Percentiles rank a stretch among this genome's conserved stretches.
phyloP scores from a whole-genome alignment of 2,329 filamentous ascomycete genomes.

The Cytospora chrysosperma region DNA sequence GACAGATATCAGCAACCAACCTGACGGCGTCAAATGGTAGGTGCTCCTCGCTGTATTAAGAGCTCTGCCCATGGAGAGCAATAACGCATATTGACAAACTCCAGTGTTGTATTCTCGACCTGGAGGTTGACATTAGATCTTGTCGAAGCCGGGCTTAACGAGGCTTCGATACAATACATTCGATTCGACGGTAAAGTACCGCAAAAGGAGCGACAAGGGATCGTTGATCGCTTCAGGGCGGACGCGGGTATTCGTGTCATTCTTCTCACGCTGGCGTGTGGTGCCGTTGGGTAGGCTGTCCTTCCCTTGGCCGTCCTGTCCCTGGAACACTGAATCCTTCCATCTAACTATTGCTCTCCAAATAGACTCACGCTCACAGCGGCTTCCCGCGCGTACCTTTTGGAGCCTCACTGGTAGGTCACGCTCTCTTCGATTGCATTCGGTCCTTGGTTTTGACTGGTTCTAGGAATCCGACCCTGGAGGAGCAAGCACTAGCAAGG shows the following conservation, averaged over 20 bases:
- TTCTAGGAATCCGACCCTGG: slow-evolving; percentile 33
- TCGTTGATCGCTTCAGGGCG: slow-evolving; percentile 40
- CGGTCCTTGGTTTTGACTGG: not conserved
- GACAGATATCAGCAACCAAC: slow-evolving; percentile 29
- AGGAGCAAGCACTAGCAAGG: slow-evolving; percentile 33
- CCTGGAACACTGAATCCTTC: too few relatives aligned
- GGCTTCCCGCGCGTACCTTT: slow-evolving; percentile 46
- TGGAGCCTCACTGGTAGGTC: slow-evolving; percentile 49
- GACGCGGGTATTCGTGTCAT: slow-evolving; percentile 42
- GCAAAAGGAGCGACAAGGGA: slow-evolving; percentile 40
- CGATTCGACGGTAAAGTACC: slow-evolving; percentile 49
- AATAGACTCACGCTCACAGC: slow-evolving; percentile 46
- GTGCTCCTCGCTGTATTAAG: not conserved
- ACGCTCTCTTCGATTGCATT: not conserved
- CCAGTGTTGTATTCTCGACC: slow-evolving; percentile 50
- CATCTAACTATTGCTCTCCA: slow-evolving; percentile 3
- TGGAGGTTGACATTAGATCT: slow-evolving; percentile 51
- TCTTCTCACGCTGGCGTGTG: slow-evolving; percentile 50
- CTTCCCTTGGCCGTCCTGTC: not conserved
- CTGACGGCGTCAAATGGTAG: slow-evolving; percentile 37
- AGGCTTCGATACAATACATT: slow-evolving; percentile 35
- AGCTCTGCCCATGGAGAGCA: not conserved
- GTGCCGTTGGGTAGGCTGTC: slow-evolving; percentile 46
- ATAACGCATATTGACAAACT: not conserved
- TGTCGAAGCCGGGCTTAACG: slow-evolving; percentile 39